A percentile compares a stretch with the other conserved stretches of the same genome.
Evolutionary conservation across 306 rosid genomes (phyloP).

Genomic region (Medicago lupulina): DNA sequence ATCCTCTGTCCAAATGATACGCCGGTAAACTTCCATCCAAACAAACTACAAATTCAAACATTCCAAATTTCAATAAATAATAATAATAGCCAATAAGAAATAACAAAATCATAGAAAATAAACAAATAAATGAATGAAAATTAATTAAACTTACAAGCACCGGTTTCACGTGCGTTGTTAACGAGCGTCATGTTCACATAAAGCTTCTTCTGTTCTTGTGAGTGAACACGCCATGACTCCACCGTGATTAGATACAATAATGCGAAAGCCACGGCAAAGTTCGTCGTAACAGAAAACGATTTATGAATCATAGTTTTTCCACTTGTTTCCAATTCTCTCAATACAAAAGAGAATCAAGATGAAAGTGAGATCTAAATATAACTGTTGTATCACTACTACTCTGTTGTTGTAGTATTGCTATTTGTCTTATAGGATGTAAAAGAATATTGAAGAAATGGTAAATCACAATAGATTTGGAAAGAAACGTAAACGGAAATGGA

Average conservation of each 20-base stretch:
- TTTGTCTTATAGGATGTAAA: neutral
- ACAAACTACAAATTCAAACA: constrained; percentile 59
- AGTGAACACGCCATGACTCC: constrained; percentile 44
- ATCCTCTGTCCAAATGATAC: constrained; percentile 82
- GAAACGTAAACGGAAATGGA: constrained; percentile 16
- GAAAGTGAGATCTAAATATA: constrained; percentile 25
- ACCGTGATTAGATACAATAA: constrained; percentile 40
- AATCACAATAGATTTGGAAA: neutral
- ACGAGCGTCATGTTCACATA: constrained; percentile 72
- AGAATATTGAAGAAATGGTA: neutral
- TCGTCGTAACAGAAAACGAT: constrained; percentile 7
- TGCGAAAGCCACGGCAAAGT: constrained; percentile 40
- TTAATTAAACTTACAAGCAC: constrained; percentile 66
- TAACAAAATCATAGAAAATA: neutral
- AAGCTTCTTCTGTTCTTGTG: constrained; percentile 48
- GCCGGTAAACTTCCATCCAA: constrained; percentile 98
- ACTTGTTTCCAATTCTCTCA: constrained; percentile 31
- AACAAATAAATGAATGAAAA: neutral
- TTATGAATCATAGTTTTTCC: neutral
- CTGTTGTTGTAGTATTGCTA: constrained; percentile 9
- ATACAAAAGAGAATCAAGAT: constrained; percentile 1
- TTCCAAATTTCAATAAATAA: neutral
- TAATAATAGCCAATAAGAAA: neutral
- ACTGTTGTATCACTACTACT: neutral
- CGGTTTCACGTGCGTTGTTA: constrained; percentile 56